Evolutionary conservation across 441 rosid genomes (phyloP), one percentile per base, ranked within the genome.

Genomic region (Populus hybrid): DNA sequence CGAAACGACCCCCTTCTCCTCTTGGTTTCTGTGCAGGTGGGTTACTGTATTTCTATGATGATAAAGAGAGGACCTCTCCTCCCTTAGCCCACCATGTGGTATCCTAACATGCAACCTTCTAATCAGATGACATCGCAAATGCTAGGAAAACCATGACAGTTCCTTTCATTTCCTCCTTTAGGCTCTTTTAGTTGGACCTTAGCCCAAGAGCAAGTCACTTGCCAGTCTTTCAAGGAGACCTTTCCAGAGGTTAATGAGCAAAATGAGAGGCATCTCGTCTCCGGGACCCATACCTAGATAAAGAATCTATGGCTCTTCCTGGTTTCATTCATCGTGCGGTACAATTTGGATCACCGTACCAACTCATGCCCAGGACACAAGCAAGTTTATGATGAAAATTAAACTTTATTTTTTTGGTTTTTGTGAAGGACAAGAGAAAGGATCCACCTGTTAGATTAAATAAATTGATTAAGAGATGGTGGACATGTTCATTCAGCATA

Each of bases 41-140:
- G 75, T 32, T 2, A 10, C n/a, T 73, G 50, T 72, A 10, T 10
- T 9, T 32, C 50, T 40, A 10, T 14, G 3, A 21, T 35, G 69
- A 23, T 9, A 30, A 26, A 50, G 7, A 7, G 63, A 46, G 57
- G 32, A n/a, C 73, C 73, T 36, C 40, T 38, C n/a, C 46, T 11
- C 18, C 67, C 59, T 11, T 36, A 24, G 40, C 69, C 67, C 35
- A 59, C 81, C 81, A 79, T 75, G 84, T 81, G 86, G 40, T 26
- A 21, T 8, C 72, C 71, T 11, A 14, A 16, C 79, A 71, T 66
- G 68, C 19, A 30, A 38, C 28, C 75, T 78, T 35, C 28, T 59
- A 35, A 6, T 3, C 3, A 9, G n/a, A 28, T 10, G 73, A 77
- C 81, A 70, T 77, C 77, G 75, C 75, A 7, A 2, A 1, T 14